A percentile compares a stretch with the other conserved stretches of the same genome.
phyloP scores from a whole-genome alignment of 495 filamentous ascomycete genomes.

The Xylaria cubensis region DNA sequence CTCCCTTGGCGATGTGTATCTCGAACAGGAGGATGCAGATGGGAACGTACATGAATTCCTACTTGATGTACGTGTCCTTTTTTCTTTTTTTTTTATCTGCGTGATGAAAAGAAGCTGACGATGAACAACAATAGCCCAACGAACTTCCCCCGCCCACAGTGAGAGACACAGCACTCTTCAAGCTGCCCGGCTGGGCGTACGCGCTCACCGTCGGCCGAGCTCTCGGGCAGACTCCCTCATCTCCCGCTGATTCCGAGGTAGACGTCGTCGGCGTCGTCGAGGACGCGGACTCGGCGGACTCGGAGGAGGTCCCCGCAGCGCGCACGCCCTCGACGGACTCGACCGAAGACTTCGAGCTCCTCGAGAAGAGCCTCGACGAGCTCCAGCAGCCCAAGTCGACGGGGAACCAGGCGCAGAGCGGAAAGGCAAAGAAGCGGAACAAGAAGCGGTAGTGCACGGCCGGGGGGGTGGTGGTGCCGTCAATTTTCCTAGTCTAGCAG shows the following conservation, averaged over 20 bases:
- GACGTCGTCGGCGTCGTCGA: constrained; percentile 39
- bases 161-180: constrained; percentile 72
- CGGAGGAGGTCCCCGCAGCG: constrained; percentile 42
- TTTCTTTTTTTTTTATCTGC: no score
- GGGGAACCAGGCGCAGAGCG: constrained; percentile 41
- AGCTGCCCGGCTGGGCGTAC: constrained; percentile 71
- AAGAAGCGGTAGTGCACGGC: constrained; percentile 52
- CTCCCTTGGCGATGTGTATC: constrained; percentile 85
- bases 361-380: constrained; percentile 58
- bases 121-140: constrained; percentile 53
- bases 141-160: constrained; percentile 71
- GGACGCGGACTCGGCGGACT: constrained; percentile 43
- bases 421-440: constrained; percentile 49
- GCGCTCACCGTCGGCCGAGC: constrained; percentile 62
- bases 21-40: constrained; percentile 88
- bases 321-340: constrained; percentile 55
- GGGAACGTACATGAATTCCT: constrained; percentile 82
- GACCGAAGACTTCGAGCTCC: constrained; percentile 62
- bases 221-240: constrained; percentile 44
- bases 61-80: constrained; percentile 69
- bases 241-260: constrained; percentile 43
- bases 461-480: not conserved
- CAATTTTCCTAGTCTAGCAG: not conserved
- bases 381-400: constrained; percentile 46
- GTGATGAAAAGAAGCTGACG: constrained; percentile 7